Evolutionary conservation across 345 rosid species (phyloP), one percentile per base, ranked within the genome.

Genomic region (Kernera saxatilis): DNA sequence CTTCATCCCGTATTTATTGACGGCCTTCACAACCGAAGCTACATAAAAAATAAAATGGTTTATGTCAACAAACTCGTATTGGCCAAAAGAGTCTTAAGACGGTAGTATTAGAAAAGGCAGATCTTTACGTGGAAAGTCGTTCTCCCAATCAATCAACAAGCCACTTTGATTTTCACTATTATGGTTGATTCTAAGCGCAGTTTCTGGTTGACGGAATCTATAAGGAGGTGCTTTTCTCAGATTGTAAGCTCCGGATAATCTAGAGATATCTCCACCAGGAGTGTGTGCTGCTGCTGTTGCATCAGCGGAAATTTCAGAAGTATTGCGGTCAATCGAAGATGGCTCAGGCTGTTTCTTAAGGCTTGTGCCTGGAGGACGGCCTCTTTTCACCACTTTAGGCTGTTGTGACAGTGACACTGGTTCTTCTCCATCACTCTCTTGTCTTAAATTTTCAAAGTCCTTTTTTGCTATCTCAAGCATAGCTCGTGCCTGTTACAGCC

Each of bases 21-120:
- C 96, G 13, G 90, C 88, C 85, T 77, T 93, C 69, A 87, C 78
- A 55, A 93, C 97, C 76, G 97, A 91, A 59, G 86, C 98, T 93
- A 84, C 71, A 82, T 60, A 49, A 59, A 23, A 60, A 30, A 54
- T 8, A 15, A 6, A 29, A 54, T 2, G 11, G n/a, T 35, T 71
- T 22, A 62, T 4, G 56, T 63, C 48, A 74, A 56, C 40, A 67
- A 32, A 51, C 2, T 11, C 11, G 62, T 35, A 74, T 13, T 54
- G 6, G 48, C 27, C 21, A 22, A 52, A 44, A 41, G 54, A 61
- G 21, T 19, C 29, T 29, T 29, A 40, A 27, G 51, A 49, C 9
- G 40, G 17, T 50, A 12, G 21, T 39, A 40, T 19, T 27, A 58
- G 44, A 51, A n/a, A 17, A 17, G 40, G 11, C 1, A 29, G 62